Base-by-base conservation (phyloP, 352 stramenopile genomes). In the Globisporangium paddicum region DNA sequence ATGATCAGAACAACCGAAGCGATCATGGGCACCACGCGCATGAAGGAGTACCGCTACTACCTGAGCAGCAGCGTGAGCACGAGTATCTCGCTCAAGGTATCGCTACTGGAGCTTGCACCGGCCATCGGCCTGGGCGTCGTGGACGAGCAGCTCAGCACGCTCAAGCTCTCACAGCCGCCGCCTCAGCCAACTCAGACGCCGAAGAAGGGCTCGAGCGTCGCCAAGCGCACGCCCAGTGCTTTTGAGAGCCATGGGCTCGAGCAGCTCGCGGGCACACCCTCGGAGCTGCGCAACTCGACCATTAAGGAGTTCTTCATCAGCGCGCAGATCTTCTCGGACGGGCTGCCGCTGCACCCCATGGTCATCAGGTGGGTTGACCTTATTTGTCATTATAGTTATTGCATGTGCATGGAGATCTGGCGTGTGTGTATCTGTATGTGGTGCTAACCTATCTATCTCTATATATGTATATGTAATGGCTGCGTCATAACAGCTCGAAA, bases 31-130 rank as follows among this genome's bases (percentile, higher is more conserved):
- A 77, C 64, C 61, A 44, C 38, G 38, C 80, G 81, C 57, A 86
- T 92, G 58, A 90, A 90, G 73, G 86, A 95, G 73, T 93, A 95
- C 62, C 82, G 82, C 55, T 95, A 95, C 69, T 95, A 93, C 68
- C 65, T 95, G 35, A 95, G 86, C 69, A 93, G 83, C 60, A 80
- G 83, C 63, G 81, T 93, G 59, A 87, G 85, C 68, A 83, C 75
- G 47, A 73, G 69, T 62, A 89, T 95, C 63, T 82, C 76, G 47
- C 69, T 95, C 69, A 91, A 91, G 59, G 73, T 95, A 60, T 91
- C 83, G 51, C 59, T 79, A 9, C 57, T 95, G 38, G 86, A 95
- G 55, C 68, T 95, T 23, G 73, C 81, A 18, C 81, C 84, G 5
- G 55, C 78, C 13, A 62, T 82, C 16, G 72, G 69, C 35, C 76